Evolutionary conservation across 2,329 filamentous ascomycete genomes (phyloP), one percentile per base, ranked within the genome.

Genomic region (Metarhizium rileyi): DNA sequence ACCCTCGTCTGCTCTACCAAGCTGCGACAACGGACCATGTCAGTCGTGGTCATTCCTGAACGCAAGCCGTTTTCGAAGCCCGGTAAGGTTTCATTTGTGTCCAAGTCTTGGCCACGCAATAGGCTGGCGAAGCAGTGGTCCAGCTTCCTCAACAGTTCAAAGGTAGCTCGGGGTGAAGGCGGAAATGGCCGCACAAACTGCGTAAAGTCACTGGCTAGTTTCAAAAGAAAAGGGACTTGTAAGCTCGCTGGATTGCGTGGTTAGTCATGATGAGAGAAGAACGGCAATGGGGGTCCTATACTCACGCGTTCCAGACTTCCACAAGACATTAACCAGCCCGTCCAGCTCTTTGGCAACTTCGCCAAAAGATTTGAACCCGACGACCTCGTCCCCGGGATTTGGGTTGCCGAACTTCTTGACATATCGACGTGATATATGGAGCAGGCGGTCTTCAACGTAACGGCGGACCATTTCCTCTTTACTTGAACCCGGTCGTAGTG

Each of bases 21-120:
- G 60, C 87, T 87, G 61, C 87, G 85, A 55, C 90, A 85, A 38
- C 91, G 79, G 7, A 97, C 89, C 75, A 93, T 95, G 64, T 96
- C 89, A 1, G 87, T 91, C 18, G 68, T 72, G 1, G 83, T 89
- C 72, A 87, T 84, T 1, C 87, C 84, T 0, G 82, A 80, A 1
- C 73, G 67, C 5, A 74, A 69, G 1, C 77, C 77, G 6, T 70
- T 74, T 55, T 81, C 78, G 54, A 90, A 89, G 0, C 89, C 88
- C 0, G 87, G 83, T 1, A 95, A 70, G 0, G 71, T 59, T 36
- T 83, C 78, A 0, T 78, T 76, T 0, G 83, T 83, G 14, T 83
- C 77, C 3, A 82, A 67, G 59, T 95, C 82, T 50, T 76, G 69
- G 3, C 86, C 86, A 23, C 74, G 70, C 1, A 95, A 63, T 9